Conservation (phyloP, 345 rosid genomes). For the Euphorbia peplus region DNA sequence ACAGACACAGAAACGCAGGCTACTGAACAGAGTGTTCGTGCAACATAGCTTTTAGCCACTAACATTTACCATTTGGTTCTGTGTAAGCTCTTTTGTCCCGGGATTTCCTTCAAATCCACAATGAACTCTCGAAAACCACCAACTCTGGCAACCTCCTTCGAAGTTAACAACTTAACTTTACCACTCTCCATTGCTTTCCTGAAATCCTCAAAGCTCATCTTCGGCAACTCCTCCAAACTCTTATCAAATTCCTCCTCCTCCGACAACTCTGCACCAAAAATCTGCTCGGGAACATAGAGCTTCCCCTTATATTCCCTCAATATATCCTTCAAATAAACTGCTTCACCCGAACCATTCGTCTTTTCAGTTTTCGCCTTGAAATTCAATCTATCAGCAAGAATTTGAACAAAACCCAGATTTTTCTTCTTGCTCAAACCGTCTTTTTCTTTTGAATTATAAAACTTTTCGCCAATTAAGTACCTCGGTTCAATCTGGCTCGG, state of each 20-base stretch:
- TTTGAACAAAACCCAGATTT: conserved; percentile 40
- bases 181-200: conserved; percentile 55
- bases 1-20: too few relatives aligned
- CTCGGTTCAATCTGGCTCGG: conserved; percentile 82
- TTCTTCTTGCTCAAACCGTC: conserved; percentile 40
- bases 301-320: conserved; percentile 79
- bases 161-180: conserved; percentile 68
- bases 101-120: conserved; percentile 80
- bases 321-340: conserved; percentile 72
- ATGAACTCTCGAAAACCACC: conserved; percentile 50
- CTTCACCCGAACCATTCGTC: conserved; percentile 29
- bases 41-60: not conserved
- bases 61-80: conserved; percentile 74
- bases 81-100: conserved; percentile 78
- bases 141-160: conserved; percentile 47
- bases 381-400: conserved; percentile 40
- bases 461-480: conserved; percentile 52
- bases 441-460: conserved; percentile 59
- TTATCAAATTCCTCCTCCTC: conserved; percentile 75
- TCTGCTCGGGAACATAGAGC: conserved; percentile 87
- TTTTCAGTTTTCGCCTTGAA: conserved; percentile 33
- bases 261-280: conserved; percentile 61
- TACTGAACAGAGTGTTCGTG: too few relatives aligned
- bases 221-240: conserved; percentile 59
- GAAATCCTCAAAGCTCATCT: conserved; percentile 69